Evolutionary conservation across 164 flowering plant species (phyloP).

Genomic region (Liriodendron chinense): DNA sequence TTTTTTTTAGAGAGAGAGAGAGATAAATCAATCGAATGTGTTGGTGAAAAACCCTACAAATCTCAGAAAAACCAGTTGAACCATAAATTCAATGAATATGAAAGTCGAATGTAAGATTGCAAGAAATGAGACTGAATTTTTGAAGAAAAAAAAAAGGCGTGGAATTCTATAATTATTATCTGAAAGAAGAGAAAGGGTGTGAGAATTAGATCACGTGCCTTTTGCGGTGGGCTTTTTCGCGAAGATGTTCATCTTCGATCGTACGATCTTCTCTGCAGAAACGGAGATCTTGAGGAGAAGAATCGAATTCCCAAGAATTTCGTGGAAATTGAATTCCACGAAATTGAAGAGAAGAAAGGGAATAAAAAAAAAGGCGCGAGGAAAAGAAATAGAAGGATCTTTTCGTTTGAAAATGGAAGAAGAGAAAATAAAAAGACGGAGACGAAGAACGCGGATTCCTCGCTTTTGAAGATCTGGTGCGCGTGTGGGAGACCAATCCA

Average conservation of each 20-base stretch:
- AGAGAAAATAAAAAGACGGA: neutral
- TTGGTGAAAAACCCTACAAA: neutral
- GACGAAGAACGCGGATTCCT: no score
- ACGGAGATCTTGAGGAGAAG: neutral
- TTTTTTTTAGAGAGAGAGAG: no score
- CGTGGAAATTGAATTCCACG: neutral
- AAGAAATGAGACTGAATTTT: neutral
- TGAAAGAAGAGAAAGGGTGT: neutral
- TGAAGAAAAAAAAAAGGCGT: neutral
- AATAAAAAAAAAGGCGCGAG: neutral
- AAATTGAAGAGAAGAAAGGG: neutral
- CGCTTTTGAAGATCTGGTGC: no score
- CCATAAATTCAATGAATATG: neutral
- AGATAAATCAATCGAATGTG: neutral
- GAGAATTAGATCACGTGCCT: slow-evolving; percentile 36
- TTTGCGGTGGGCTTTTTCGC: slow-evolving; percentile 67
- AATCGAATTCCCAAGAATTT: neutral
- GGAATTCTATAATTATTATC: neutral
- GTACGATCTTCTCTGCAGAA: neutral
- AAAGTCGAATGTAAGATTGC: neutral
- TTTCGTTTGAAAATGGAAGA: neutral
- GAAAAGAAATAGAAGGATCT: neutral
- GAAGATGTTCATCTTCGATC: slow-evolving; percentile 60
- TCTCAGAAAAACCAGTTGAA: neutral
- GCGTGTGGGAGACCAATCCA: no score